A percentile compares a stretch with the other conserved stretches of the same genome.
Conservation (phyloP, 176 grass and related monocot genomes). For the Alopecurus myosuroides region DNA sequence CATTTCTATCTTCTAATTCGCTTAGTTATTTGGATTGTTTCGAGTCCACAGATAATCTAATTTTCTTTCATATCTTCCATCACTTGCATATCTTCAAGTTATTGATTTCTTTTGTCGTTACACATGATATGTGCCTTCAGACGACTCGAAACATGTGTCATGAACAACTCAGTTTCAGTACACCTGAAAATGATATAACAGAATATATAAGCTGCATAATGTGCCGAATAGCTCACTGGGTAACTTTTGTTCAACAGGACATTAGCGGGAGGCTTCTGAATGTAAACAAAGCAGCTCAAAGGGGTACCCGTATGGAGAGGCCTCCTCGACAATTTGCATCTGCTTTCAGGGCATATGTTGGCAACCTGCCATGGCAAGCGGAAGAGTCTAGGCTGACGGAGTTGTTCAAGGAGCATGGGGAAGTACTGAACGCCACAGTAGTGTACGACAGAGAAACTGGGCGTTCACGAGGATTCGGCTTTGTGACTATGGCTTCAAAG, state of each 20-base stretch:
- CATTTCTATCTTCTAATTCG: neutral
- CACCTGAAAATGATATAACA: neutral
- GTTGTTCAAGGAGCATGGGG: slow-evolving; percentile 69
- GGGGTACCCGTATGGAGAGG: slow-evolving; percentile 67
- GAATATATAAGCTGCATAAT: neutral
- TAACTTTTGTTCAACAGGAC: slow-evolving; percentile 44
- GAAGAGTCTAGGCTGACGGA: slow-evolving; percentile 68
- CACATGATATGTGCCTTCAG: neutral
- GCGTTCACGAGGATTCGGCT: slow-evolving; percentile 93
- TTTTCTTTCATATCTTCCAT: neutral
- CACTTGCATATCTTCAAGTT: neutral
- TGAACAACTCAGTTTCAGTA: neutral
- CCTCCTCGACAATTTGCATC: slow-evolving; percentile 37
- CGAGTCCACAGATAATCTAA: neutral
- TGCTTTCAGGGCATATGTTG: slow-evolving; percentile 78
- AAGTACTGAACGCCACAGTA: slow-evolving; percentile 62
- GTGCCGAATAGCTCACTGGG: neutral
- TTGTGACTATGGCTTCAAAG: slow-evolving; percentile 79
- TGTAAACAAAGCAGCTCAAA: slow-evolving; percentile 83
- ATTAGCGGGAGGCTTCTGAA: slow-evolving; percentile 61
- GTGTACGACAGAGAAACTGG: slow-evolving; percentile 72
- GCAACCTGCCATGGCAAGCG: slow-evolving; percentile 87
- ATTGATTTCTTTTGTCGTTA: neutral
- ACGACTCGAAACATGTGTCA: neutral
- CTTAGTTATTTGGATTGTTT: neutral